Percentiles rank a stretch among this genome's conserved stretches.
Evolutionary conservation across 2,329 filamentous ascomycete species (phyloP).

Genomic region (Chrysosporium keratinophilum): DNA sequence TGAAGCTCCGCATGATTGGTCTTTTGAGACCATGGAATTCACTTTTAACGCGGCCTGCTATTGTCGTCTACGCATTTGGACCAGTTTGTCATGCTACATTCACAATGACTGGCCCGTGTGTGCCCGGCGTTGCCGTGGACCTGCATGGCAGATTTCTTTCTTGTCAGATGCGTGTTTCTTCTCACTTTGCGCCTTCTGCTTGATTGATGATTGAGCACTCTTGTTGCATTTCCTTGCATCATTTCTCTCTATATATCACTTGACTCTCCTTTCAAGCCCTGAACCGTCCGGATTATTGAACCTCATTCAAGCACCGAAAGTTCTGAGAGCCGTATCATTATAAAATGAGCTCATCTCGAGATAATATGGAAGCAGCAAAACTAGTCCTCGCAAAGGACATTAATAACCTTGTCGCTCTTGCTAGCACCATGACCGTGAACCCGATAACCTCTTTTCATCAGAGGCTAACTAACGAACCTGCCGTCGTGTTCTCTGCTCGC

Average conservation of each 20-base stretch:
- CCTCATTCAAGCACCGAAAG: no score
- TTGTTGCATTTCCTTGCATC: no score
- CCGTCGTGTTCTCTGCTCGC: neutral
- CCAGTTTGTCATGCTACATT: neutral
- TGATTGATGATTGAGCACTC: no score
- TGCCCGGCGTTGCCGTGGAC: neutral
- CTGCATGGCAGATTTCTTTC: conserved; percentile 4
- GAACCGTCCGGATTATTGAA: no score
- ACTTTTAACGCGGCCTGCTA: neutral
- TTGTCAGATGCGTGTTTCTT: conserved; percentile 14
- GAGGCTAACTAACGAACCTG: neutral
- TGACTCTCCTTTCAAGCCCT: neutral
- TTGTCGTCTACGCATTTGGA: conserved; percentile 1
- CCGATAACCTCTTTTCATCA: neutral
- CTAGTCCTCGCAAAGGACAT: neutral
- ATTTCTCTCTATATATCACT: neutral
- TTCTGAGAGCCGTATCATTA: no score
- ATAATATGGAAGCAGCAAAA: neutral
- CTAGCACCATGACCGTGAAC: conserved; percentile 1
- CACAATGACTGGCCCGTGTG: neutral
- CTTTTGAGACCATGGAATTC: neutral
- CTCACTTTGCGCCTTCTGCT: conserved; percentile 5
- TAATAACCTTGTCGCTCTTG: conserved; percentile 4
- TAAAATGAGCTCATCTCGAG: neutral
- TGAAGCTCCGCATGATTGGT: neutral